phyloP scores from a whole-genome alignment of 1,139 yeast genomes.

The Protomyces gravidus region DNA sequence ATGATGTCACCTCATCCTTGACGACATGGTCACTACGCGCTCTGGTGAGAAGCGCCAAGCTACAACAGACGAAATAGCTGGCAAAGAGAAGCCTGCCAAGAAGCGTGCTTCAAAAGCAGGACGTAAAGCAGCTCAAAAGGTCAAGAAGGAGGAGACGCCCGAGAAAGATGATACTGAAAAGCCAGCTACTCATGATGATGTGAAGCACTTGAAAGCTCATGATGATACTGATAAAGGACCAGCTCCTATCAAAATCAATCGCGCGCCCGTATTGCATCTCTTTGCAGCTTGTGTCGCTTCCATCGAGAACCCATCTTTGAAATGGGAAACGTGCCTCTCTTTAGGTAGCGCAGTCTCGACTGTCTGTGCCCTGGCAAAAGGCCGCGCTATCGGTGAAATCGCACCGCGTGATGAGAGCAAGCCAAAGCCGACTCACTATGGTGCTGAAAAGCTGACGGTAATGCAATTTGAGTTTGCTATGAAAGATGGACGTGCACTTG shows the following conservation, averaged over 20 bases:
- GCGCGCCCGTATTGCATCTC: constrained; percentile 20
- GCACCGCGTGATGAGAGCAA: constrained; percentile 4
- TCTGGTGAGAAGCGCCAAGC: neutral
- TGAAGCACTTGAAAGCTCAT: constrained; percentile 9
- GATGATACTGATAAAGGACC: constrained; percentile 5
- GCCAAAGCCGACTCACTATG: neutral
- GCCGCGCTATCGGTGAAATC: constrained; percentile 22
- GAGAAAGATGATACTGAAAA: neutral
- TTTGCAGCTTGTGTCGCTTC: constrained; percentile 20
- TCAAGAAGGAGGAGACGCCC: neutral
- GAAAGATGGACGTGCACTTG: constrained; percentile 5
- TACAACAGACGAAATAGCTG: neutral
- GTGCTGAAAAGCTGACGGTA: neutral
- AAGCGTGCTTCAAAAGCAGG: neutral
- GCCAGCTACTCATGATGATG: neutral
- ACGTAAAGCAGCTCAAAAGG: neutral
- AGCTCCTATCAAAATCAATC: constrained; percentile 15
- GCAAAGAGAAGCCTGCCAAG: neutral
- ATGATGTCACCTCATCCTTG: too few relatives aligned
- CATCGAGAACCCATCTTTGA: constrained; percentile 3
- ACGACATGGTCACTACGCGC: neutral
- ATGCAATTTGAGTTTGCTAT: constrained; percentile 9
- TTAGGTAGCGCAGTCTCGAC: constrained; percentile 13
- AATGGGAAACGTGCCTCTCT: constrained; percentile 18
- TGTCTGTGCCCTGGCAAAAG: constrained; percentile 22